These are phyloP conservation scores for Orbilia brochopaga DNA, from an alignment of 2,329 filamentous ascomycete species.

Conservation along the genomic window DNA sequence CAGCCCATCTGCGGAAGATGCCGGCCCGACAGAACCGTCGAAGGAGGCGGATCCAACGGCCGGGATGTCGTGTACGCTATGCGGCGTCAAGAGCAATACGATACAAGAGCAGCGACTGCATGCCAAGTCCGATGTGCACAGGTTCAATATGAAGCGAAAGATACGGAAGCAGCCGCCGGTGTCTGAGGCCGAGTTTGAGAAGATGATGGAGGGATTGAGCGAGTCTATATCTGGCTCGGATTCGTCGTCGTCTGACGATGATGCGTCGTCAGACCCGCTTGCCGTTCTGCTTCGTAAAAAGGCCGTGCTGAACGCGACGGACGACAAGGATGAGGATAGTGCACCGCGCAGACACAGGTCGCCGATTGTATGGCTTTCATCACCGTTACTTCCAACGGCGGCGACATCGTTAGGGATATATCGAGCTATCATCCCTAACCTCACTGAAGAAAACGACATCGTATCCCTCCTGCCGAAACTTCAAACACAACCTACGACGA, in stretches of 20 bases:
- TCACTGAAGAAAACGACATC: slow-evolving; percentile 71
- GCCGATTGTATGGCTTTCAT: slow-evolving; percentile 85
- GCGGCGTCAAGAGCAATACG: slow-evolving; percentile 72
- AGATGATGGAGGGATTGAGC: slow-evolving; percentile 79
- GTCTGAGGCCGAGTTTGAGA: slow-evolving; percentile 82
- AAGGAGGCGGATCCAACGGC: slow-evolving; percentile 57
- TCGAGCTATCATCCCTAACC: slow-evolving; percentile 74
- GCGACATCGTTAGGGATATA: slow-evolving; percentile 87
- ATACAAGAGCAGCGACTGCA: slow-evolving; percentile 84
- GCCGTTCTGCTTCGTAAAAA: slow-evolving; percentile 63
- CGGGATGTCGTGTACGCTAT: slow-evolving; percentile 80
- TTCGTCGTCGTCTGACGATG: slow-evolving; percentile 74
- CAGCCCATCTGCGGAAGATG: slow-evolving; percentile 53
- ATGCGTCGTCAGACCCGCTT: slow-evolving; percentile 58
- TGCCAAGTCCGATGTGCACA: slow-evolving; percentile 86
- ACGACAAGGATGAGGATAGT: slow-evolving; percentile 59
- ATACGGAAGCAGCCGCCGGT: slow-evolving; percentile 75
- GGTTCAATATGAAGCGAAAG: slow-evolving; percentile 94
- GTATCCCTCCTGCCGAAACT: slow-evolving; percentile 69
- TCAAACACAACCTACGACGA: slow-evolving; percentile 67
- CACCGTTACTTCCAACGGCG: slow-evolving; percentile 74
- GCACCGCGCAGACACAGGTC: slow-evolving; percentile 67
- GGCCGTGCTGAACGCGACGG: slow-evolving; percentile 68
- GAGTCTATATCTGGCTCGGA: slow-evolving; percentile 87
- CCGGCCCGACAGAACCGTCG: slow-evolving; percentile 51